Conservation (phyloP, 305 asterid genomes). For the Caryopteris hybrid region DNA sequence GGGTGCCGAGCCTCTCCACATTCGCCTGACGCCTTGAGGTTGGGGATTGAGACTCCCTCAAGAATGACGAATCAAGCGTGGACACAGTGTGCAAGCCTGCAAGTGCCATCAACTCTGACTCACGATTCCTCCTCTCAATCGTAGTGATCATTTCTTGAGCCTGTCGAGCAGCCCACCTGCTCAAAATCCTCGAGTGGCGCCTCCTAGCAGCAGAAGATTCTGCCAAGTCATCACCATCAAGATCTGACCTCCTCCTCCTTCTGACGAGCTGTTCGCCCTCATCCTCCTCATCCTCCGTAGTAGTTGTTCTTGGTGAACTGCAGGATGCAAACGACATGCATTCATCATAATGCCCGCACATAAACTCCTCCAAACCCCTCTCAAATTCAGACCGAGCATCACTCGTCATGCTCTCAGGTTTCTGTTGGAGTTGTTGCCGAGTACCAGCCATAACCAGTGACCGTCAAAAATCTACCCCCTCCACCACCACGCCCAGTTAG, state of each 20-base stretch:
- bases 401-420: constrained; percentile 54
- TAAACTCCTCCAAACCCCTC: constrained; percentile 73
- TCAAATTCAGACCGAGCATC: constrained; percentile 56
- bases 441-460: constrained; percentile 50
- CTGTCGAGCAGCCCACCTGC: constrained; percentile 89
- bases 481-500: constrained; percentile 14
- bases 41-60: constrained; percentile 84
- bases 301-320: constrained; percentile 59
- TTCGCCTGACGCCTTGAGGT: constrained; percentile 72
- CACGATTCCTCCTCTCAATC: constrained; percentile 85
- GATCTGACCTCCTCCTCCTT: constrained; percentile 86
- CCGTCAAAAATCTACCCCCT: constrained; percentile 22
- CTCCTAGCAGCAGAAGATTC: constrained; percentile 89
- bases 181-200: constrained; percentile 77
- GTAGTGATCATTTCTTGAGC: constrained; percentile 92
- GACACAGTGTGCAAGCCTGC: constrained; percentile 89
- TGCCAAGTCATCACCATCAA: constrained; percentile 77
- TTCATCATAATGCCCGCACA: constrained; percentile 75
- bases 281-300: constrained; percentile 69
- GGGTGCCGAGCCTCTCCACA: constrained; percentile 70
- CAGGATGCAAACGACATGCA: constrained; percentile 77
- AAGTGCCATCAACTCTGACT: constrained; percentile 86
- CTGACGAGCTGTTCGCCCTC: constrained; percentile 66
- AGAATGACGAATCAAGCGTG: constrained; percentile 79
- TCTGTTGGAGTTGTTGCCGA: constrained; percentile 65